A percentile compares a stretch with the other conserved stretches of the same genome.
These are phyloP conservation scores for Cercospora sp. DNA, from an alignment of 2,329 filamentous ascomycete species.

Conservation along the genomic window DNA sequence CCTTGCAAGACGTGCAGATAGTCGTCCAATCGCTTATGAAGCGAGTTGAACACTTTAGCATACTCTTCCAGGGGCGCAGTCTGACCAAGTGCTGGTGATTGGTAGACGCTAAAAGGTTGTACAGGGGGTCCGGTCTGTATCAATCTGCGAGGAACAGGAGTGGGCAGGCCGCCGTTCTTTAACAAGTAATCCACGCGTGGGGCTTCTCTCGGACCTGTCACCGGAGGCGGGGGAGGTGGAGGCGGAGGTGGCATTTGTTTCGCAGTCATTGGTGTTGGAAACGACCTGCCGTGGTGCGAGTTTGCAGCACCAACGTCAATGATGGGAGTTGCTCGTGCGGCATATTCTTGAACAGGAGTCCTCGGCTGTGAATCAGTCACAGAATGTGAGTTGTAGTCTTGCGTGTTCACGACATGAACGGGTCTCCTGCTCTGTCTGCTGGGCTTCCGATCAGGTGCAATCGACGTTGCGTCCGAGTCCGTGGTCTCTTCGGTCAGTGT, in stretches of 20 bases:
- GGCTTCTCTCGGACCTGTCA: constrained; percentile 63
- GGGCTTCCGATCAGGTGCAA: constrained; percentile 45
- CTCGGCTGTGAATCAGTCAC: constrained; percentile 49
- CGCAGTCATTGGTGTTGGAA: constrained; percentile 33
- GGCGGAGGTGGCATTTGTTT: constrained; percentile 51
- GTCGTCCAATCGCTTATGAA: constrained; percentile 79
- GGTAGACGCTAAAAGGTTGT: constrained; percentile 60
- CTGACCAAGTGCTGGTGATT: constrained; percentile 53
- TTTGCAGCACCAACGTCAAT: constrained; percentile 50
- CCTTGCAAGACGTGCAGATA: constrained; percentile 79
- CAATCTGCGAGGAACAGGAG: constrained; percentile 71
- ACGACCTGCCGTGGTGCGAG: constrained; percentile 43
- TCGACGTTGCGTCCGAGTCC: constrained; percentile 51
- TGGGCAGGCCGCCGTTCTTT: constrained; percentile 78
- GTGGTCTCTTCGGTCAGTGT: constrained; percentile 45
- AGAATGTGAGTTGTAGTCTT: constrained; percentile 45
- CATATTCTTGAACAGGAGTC: constrained; percentile 45
- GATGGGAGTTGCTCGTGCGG: constrained; percentile 42
- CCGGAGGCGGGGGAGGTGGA: constrained; percentile 74
- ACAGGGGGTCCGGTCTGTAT: constrained; percentile 62
- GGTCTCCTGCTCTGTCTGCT: constrained; percentile 32
- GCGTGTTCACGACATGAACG: constrained; percentile 30
- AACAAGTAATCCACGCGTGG: constrained; percentile 90
- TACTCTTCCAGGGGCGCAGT: constrained; percentile 40
- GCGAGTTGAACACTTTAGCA: constrained; percentile 71